Percentiles rank a stretch among this genome's conserved stretches.
Evolutionary conservation across 1,284 basidiomycete genomes (phyloP).

Genomic region (Flammula alnicola): DNA sequence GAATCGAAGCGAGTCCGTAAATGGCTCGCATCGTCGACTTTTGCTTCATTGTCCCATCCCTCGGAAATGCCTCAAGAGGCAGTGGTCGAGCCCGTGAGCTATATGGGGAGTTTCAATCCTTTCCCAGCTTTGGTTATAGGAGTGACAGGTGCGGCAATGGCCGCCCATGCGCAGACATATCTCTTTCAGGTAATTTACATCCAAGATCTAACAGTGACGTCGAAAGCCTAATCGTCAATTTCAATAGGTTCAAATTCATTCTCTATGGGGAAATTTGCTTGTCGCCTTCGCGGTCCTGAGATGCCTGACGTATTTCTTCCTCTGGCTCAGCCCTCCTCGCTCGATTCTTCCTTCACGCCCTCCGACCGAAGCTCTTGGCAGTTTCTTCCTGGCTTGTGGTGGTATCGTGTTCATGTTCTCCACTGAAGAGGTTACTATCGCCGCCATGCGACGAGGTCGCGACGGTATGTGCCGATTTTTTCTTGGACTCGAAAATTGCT

Average conservation of each 20-base stretch:
- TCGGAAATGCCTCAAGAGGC: slow-evolving; percentile 43
- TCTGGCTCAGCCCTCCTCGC: slow-evolving; percentile 81
- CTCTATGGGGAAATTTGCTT: slow-evolving; percentile 93
- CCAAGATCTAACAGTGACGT: slow-evolving; percentile 1
- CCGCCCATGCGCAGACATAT: slow-evolving; percentile 92
- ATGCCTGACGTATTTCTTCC: slow-evolving; percentile 92
- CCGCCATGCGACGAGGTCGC: slow-evolving; percentile 89
- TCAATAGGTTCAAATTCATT: slow-evolving; percentile 82
- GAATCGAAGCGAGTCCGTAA: slow-evolving; percentile 77
- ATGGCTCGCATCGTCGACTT: slow-evolving; percentile 68
- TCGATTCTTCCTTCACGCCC: slow-evolving; percentile 90
- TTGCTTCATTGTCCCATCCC: slow-evolving; percentile 44
- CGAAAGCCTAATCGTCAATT: slow-evolving; percentile 11
- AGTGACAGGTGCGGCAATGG: slow-evolving; percentile 94
- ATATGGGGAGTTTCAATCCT: slow-evolving; percentile 87
- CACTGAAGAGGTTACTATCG: slow-evolving; percentile 88
- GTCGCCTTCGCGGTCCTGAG: slow-evolving; percentile 78
- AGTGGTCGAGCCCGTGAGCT: slow-evolving; percentile 70
- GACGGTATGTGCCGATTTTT: slow-evolving; percentile 63
- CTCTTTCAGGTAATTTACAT: slow-evolving; percentile 68
- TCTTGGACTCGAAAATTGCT: slow-evolving; percentile 4
- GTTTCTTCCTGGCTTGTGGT: slow-evolving; percentile 88
- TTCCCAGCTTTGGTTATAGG: slow-evolving; percentile 94
- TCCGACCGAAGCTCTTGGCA: slow-evolving; percentile 89
- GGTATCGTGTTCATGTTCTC: slow-evolving; percentile 93